Evolutionary conservation across 768 basidiomycete species (phyloP), one percentile per base, ranked within the genome.

Genomic region (Mycena metata): DNA sequence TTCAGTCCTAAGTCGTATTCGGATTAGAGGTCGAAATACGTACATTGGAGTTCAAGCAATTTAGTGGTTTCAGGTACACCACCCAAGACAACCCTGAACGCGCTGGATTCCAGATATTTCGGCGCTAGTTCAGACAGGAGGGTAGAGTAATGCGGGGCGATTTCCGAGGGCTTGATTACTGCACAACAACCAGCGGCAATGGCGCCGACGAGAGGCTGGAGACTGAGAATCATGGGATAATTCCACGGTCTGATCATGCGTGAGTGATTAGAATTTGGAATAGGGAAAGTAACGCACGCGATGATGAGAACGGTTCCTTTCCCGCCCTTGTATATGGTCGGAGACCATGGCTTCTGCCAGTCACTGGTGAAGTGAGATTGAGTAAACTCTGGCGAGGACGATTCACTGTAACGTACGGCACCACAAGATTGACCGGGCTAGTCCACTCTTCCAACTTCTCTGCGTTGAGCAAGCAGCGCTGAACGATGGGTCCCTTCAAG

Each of bases 291-390:
- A 21, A 81, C 89, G 60, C 67, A 90, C 90, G 86, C 78, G 55
- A 92, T 89, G 66, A 90, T 84, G 50, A 91, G 75, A 10, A 83
- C 88, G 9, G 86, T 84, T 7, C 91, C 91, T 75, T 88, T 93
- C 9, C 91, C 85, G 36, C 80, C 82, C 66, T 85, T 88, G 75
- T 84, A 76, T 1, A 91, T 64, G 6, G 82, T 85, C 1, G 90
- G 85, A 10, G 81, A 84, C 87, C 89, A 89, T 4, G 77, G 63
- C 61, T 81, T 81, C 66, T 88, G 84, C 81, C 79, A 84, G 41
- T 81, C 84, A 0, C 64, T 66, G 19, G 5, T 30, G 7, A 36
- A 12, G 35, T 42, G 17, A 62, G 23, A 49, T 23, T 1, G 16
- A 15, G 23, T 12, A 2, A 36, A 61, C 9, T 3, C 5, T 8